Evolutionary conservation across 495 filamentous ascomycete genomes (phyloP).

Genomic region (Arthonia radiata): DNA sequence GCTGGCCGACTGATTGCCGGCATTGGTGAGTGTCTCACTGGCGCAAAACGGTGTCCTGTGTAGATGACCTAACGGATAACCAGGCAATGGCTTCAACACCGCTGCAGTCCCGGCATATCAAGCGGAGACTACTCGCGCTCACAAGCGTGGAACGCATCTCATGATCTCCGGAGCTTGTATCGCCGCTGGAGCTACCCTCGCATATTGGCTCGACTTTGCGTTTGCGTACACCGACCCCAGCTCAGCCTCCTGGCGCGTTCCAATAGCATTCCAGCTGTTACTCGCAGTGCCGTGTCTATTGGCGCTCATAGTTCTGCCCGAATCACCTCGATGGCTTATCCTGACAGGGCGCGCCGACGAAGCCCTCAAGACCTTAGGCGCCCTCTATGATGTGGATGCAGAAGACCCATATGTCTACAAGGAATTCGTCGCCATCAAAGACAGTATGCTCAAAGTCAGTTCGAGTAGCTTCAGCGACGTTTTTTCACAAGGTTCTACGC

Average conservation of each 20-base stretch:
- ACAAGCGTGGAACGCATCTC: slow-evolving; percentile 47
- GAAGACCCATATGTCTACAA: slow-evolving; percentile 23
- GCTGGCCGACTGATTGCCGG: slow-evolving; percentile 43
- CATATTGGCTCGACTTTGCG: slow-evolving; percentile 55
- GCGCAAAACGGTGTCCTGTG: not conserved
- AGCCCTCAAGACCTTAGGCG: slow-evolving; percentile 24
- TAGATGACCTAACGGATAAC: not conserved
- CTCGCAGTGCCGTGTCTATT: too few species aligned
- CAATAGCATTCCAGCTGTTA: slow-evolving; percentile 45
- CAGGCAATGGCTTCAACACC: slow-evolving; percentile 32
- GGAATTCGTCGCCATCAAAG: slow-evolving; percentile 25
- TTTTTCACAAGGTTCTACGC: slow-evolving; percentile 6
- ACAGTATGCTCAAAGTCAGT: not conserved
- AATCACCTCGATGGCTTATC: slow-evolving; percentile 36
- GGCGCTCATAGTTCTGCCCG: too few species aligned
- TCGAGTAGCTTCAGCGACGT: slow-evolving; percentile 7
- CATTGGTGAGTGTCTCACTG: slow-evolving; percentile 16
- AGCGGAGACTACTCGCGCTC: slow-evolving; percentile 34
- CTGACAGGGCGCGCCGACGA: slow-evolving; percentile 21
- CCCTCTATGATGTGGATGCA: slow-evolving; percentile 21
- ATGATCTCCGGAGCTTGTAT: slow-evolving; percentile 58
- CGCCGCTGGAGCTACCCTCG: slow-evolving; percentile 44
- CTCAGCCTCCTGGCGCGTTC: slow-evolving; percentile 51
- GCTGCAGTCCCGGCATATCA: slow-evolving; percentile 35
- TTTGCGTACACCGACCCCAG: slow-evolving; percentile 37